A percentile compares a stretch with the other conserved stretches of the same genome.
These are phyloP conservation scores for Malassezia yamatoensis DNA, from an alignment of 1,284 basidiomycete genomes.

Conservation along the genomic window DNA sequence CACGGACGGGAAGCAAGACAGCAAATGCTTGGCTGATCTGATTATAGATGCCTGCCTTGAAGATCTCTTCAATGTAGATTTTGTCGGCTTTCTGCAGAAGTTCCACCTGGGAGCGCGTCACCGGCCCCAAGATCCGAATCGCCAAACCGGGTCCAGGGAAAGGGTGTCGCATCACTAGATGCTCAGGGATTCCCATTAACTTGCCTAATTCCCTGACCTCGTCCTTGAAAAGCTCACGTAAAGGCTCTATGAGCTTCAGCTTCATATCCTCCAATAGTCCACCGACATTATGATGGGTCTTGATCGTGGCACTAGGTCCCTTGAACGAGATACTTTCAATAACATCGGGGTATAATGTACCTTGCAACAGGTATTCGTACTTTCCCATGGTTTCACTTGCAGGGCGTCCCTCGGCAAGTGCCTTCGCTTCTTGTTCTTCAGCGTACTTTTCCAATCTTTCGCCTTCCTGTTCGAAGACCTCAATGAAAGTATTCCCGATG, in stretches of 20 bases:
- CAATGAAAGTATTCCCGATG: conserved; percentile 98
- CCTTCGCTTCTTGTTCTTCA: conserved; percentile 58
- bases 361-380: conserved; percentile 93
- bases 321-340: conserved; percentile 99
- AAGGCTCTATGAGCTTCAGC: conserved; percentile 93
- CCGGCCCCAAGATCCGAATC: conserved; percentile 93
- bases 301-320: conserved; percentile 96
- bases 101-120: conserved; percentile 81
- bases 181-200: conserved; percentile 78
- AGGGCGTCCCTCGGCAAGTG: conserved; percentile 51
- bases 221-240: conserved; percentile 97
- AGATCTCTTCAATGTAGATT: conserved; percentile 97
- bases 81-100: conserved; percentile 89
- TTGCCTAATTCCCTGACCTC: conserved; percentile 89
- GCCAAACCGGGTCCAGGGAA: conserved; percentile 98
- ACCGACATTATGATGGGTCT: conserved; percentile 99
- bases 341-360: conserved; percentile 98
- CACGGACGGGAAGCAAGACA: conserved; percentile 87
- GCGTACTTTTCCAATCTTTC: conserved; percentile 77
- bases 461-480: conserved; percentile 90
- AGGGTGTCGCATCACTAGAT: conserved; percentile 92
- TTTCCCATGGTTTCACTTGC: conserved; percentile 54
- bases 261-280: conserved; percentile 96
- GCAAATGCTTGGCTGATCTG: conserved; percentile 95
- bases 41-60: conserved; percentile 80